phyloP scores from a whole-genome alignment of 2,329 filamentous ascomycete genomes.

The Dactylellina leptospora region DNA sequence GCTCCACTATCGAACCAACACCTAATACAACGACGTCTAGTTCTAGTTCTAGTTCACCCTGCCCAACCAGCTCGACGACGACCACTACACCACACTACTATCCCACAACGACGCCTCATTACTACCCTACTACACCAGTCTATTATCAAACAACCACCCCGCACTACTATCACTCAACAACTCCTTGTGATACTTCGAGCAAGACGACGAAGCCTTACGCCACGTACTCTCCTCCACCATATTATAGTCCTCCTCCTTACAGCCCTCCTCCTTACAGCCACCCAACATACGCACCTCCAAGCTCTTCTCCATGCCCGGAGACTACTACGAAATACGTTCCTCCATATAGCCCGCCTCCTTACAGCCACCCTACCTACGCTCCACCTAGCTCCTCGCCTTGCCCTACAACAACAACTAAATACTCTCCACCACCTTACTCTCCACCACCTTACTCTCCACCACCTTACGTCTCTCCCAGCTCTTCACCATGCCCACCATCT shows the following conservation, averaged over 20 bases:
- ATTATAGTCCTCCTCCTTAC: no score
- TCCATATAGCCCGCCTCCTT: no score
- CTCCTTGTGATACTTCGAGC: conserved; percentile 11
- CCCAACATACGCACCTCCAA: no score
- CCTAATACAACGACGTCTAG: not conserved
- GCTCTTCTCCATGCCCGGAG: conserved; percentile 10
- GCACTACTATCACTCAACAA: no score
- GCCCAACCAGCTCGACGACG: no score
- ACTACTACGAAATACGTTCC: no score
- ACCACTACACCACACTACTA: no score
- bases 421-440: conserved; percentile 3
- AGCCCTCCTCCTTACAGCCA: no score
- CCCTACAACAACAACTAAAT: not conserved
- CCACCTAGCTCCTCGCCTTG: not conserved
- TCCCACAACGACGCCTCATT: no score
- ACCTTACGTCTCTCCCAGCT: conserved; percentile 2
- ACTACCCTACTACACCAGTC: no score
- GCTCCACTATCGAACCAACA: not conserved
- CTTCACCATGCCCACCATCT: not conserved
- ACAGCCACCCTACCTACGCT: no score
- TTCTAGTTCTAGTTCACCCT: not conserved
- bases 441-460: conserved; percentile 10
- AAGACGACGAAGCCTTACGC: not conserved
- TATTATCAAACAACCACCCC: no score
- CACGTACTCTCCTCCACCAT: not conserved